These are phyloP conservation scores for Arabidopsis hybrid DNA, from an alignment of 441 rosid species.

Conservation along the genomic window DNA sequence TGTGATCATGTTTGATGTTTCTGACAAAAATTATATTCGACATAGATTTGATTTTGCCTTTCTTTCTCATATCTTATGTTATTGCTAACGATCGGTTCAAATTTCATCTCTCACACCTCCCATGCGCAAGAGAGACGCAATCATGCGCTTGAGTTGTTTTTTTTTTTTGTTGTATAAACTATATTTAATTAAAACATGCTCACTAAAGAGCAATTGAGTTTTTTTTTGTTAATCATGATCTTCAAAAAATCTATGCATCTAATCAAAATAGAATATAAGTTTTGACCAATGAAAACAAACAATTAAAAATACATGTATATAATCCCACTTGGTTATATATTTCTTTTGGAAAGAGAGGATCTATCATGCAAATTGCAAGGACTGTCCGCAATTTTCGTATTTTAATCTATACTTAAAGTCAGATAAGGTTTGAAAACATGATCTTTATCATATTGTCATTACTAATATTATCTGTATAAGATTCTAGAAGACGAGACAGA, in stretches of 20 bases:
- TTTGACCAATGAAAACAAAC: constrained; percentile 15
- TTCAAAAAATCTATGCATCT: not conserved
- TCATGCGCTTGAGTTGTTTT: constrained; percentile 18
- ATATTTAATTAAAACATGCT: constrained; percentile 6
- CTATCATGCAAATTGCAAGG: constrained; percentile 1
- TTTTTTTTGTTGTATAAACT: not conserved
- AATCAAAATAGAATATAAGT: constrained; percentile 27
- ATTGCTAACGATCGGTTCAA: constrained; percentile 2
- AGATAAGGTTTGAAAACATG: not conserved
- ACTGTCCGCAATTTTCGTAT: not conserved
- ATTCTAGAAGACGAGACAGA: not conserved
- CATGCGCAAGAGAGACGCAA: constrained; percentile 25
- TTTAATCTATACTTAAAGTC: constrained; percentile 6
- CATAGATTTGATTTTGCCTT: constrained; percentile 28
- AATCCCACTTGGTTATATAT: constrained; percentile 8
- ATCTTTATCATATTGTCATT: constrained; percentile 7
- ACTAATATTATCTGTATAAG: not conserved
- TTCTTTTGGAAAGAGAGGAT: not conserved
- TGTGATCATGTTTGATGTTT: constrained; percentile 29
- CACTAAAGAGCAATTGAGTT: constrained; percentile 6
- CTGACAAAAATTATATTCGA: constrained; percentile 27
- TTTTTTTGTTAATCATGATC: not conserved
- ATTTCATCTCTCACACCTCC: constrained; percentile 14
- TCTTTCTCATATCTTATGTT: not conserved
- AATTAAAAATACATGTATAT: not conserved